These are phyloP conservation scores for Diaporthe aspalathi DNA, from an alignment of 2,329 filamentous ascomycete genomes.

Conservation along the genomic window DNA sequence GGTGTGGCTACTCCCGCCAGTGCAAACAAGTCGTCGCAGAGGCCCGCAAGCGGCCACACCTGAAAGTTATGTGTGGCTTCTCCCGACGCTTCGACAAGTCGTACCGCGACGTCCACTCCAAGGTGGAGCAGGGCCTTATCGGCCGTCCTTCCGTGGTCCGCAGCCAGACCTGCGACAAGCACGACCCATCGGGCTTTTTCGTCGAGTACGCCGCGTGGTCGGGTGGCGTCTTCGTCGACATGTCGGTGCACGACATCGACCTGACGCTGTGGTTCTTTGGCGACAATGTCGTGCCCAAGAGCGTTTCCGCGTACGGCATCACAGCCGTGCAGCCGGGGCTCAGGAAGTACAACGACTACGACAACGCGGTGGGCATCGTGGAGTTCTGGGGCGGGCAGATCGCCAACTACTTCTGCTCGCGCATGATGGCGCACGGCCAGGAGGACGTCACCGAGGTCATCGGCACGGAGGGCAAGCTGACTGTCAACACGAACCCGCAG, in stretches of 20 bases:
- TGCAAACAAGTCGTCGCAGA: constrained; percentile 64
- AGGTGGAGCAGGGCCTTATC: constrained; percentile 66
- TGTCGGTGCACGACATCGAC: constrained; percentile 77
- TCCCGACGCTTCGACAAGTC: constrained; percentile 74
- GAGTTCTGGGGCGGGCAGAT: constrained; percentile 74
- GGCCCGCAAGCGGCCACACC: constrained; percentile 63
- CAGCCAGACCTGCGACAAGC: constrained; percentile 75
- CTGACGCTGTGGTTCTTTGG: constrained; percentile 74
- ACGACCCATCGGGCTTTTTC: constrained; percentile 74
- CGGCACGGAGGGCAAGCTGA: constrained; percentile 72
- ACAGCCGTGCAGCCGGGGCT: constrained; percentile 70
- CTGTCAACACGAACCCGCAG: constrained; percentile 68
- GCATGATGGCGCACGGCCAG: constrained; percentile 77
- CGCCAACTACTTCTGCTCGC: constrained; percentile 71
- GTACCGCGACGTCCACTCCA: constrained; percentile 69
- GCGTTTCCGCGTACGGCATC: constrained; percentile 66
- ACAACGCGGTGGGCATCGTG: constrained; percentile 72
- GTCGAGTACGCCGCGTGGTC: constrained; percentile 73
- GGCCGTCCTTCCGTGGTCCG: constrained; percentile 71
- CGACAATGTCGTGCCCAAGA: constrained; percentile 61
- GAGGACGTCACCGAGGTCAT: constrained; percentile 76
- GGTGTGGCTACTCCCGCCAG: background rate
- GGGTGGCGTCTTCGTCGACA: constrained; percentile 78
- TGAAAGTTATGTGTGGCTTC: constrained; percentile 76
- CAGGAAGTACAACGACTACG: constrained; percentile 67